Percentiles rank a stretch among this genome's conserved stretches.
Evolutionary conservation across 768 basidiomycete genomes (phyloP).

Genomic region (Boletus pseudopeckii): DNA sequence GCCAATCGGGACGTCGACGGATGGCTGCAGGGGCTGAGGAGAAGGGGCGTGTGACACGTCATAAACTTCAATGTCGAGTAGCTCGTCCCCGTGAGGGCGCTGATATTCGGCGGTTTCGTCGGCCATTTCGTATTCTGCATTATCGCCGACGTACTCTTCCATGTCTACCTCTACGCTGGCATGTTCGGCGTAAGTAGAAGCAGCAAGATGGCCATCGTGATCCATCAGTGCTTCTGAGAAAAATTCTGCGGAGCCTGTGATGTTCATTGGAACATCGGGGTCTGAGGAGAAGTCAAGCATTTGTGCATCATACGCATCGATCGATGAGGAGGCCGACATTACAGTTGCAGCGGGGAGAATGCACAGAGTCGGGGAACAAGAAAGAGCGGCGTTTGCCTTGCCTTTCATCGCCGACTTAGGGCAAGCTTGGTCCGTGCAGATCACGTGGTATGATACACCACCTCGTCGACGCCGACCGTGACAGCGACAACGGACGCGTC

Average conservation of each 20-base stretch:
- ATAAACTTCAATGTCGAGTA: constrained; percentile 40
- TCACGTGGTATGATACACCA: constrained; percentile 21
- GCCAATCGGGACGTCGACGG: constrained; percentile 15
- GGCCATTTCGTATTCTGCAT: constrained; percentile 47
- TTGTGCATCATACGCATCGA: constrained; percentile 58
- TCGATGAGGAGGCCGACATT: constrained; percentile 30
- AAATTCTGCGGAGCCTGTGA: constrained; percentile 40
- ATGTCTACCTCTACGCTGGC: constrained; percentile 63
- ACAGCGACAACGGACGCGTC: background rate
- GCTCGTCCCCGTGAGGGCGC: constrained; percentile 24
- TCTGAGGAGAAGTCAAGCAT: constrained; percentile 61
- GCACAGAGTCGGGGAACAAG: constrained; percentile 15
- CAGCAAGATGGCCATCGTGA: constrained; percentile 42
- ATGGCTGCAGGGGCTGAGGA: constrained; percentile 17
- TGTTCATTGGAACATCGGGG: constrained; percentile 59
- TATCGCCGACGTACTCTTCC: constrained; percentile 49
- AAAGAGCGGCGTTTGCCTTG: constrained; percentile 15
- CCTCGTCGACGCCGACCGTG: constrained; percentile 1
- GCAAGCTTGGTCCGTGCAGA: constrained; percentile 31
- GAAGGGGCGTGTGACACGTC: constrained; percentile 36
- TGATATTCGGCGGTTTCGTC: constrained; percentile 32
- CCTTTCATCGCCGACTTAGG: constrained; percentile 17
- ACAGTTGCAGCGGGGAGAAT: constrained; percentile 9
- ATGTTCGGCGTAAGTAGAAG: constrained; percentile 29
- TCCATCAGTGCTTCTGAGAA: constrained; percentile 60